Conservation (phyloP, 768 basidiomycete genomes). For the Boletales sp. region DNA sequence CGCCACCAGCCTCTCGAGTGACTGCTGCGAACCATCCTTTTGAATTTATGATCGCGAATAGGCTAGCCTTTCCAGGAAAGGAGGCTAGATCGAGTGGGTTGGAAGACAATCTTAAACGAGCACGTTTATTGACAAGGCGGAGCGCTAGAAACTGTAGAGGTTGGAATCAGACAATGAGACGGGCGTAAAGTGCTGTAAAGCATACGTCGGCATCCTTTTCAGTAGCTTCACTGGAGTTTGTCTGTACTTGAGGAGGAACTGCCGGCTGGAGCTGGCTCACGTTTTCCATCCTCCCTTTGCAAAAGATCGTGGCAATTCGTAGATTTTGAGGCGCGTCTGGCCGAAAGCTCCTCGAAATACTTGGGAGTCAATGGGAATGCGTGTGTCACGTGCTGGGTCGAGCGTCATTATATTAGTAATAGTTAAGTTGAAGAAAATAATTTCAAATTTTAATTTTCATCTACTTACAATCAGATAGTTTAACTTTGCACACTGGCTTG, state of each 20-base stretch:
- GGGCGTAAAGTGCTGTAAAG: not conserved
- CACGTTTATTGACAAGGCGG: constrained; percentile 51
- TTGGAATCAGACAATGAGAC: constrained; percentile 2
- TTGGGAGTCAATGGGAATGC: not conserved
- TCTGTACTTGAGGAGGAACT: constrained; percentile 20
- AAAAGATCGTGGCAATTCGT: not conserved
- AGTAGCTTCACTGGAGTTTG: constrained; percentile 18
- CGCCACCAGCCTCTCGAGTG: constrained; percentile 31
- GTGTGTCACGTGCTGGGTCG: constrained; percentile 3
- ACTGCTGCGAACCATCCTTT: constrained; percentile 72
- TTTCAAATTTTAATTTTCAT: no score
- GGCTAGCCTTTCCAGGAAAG: constrained; percentile 42
- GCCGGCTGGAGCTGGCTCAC: constrained; percentile 31
- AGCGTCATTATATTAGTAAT: not conserved
- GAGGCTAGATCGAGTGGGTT: constrained; percentile 41
- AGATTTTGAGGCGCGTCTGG: not conserved
- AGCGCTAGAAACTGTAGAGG: constrained; percentile 36
- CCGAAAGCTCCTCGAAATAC: not conserved
- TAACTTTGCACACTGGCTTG: no score
- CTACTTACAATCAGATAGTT: no score
- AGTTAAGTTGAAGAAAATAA: not conserved
- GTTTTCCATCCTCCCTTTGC: constrained; percentile 22
- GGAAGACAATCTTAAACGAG: constrained; percentile 61
- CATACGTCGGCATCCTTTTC: constrained; percentile 33
- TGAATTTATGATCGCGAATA: constrained; percentile 58